Evolutionary conservation across 805 yeast genomes (phyloP).

Genomic region (Hanseniaspora jakobsenii): DNA sequence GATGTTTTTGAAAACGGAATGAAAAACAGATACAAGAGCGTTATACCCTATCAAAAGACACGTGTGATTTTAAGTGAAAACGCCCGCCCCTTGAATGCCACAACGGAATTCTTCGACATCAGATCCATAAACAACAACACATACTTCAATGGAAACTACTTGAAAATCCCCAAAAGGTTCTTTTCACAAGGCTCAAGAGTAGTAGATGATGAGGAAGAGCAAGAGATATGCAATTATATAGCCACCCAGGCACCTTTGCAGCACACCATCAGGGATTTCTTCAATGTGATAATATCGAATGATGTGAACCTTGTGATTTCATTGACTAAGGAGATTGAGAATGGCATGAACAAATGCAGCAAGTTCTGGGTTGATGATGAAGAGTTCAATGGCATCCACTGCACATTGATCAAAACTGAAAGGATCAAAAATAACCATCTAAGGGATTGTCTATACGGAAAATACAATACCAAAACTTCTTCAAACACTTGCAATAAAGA

Average conservation of each 20-base stretch:
- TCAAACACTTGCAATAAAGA: not conserved
- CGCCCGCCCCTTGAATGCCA: not conserved
- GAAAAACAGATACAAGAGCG: conserved; percentile 80
- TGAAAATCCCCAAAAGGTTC: conserved; percentile 24
- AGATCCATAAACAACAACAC: conserved; percentile 29
- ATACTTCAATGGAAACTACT: conserved; percentile 81
- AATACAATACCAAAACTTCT: conserved; percentile 14
- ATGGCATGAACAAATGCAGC: conserved; percentile 67
- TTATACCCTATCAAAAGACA: conserved; percentile 75
- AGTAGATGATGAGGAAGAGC: conserved; percentile 22
- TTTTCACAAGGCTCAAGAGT: no score
- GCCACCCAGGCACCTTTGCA: conserved; percentile 84
- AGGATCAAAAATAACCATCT: conserved; percentile 4
- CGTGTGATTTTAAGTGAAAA: conserved; percentile 47
- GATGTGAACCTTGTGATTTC: conserved; percentile 57
- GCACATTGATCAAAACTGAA: conserved; percentile 1
- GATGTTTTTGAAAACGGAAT: conserved; percentile 65
- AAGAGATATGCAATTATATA: conserved; percentile 37
- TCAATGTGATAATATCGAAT: conserved; percentile 62
- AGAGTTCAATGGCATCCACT: conserved; percentile 27
- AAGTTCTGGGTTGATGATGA: conserved; percentile 64
- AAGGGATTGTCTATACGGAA: conserved; percentile 1
- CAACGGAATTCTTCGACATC: not conserved
- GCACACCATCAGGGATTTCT: conserved; percentile 69
- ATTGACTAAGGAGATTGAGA: conserved; percentile 63